phyloP scores from a whole-genome alignment of 1,284 basidiomycete species.

The Ceratobasidium theobromae region DNA sequence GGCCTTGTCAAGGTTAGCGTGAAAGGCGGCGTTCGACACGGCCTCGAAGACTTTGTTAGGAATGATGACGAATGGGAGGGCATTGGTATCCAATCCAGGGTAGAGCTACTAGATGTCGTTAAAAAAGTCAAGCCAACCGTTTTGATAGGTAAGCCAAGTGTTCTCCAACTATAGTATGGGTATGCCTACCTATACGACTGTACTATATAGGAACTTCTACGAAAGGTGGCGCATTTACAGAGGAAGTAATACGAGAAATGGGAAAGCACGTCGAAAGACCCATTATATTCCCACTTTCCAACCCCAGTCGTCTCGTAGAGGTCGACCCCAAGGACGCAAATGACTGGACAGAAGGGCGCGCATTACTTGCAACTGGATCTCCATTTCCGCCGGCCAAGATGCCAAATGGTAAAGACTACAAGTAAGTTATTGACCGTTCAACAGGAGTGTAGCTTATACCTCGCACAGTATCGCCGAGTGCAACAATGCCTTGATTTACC shows the following conservation, averaged over 20 bases:
- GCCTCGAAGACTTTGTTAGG: conserved; percentile 59
- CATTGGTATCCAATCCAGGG: conserved; percentile 40
- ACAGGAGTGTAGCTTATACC: neutral
- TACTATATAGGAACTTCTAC: conserved; percentile 53
- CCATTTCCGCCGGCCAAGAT: conserved; percentile 76
- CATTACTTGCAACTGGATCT: conserved; percentile 77
- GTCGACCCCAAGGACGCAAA: conserved; percentile 71
- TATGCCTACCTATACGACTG: neutral
- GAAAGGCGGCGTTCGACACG: conserved; percentile 53
- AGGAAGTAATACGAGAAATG: conserved; percentile 68
- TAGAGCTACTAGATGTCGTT: conserved; percentile 66
- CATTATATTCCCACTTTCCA: conserved; percentile 80
- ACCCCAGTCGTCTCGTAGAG: conserved; percentile 76
- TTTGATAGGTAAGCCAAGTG: conserved; percentile 75
- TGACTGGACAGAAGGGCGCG: conserved; percentile 74
- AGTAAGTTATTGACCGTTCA: conserved; percentile 47
- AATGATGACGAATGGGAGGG: conserved; percentile 54
- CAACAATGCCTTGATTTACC: conserved; percentile 80
- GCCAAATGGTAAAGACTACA: conserved; percentile 62
- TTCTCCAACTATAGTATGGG: too few species aligned
- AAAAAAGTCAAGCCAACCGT: conserved; percentile 68
- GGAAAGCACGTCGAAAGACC: conserved; percentile 63
- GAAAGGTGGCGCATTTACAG: conserved; percentile 74
- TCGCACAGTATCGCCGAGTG: conserved; percentile 63
- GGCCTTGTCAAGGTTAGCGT: conserved; percentile 52